Evolutionary conservation across 306 rosid species (phyloP), one percentile per base, ranked within the genome.

Genomic region (Sicyos baderoa): DNA sequence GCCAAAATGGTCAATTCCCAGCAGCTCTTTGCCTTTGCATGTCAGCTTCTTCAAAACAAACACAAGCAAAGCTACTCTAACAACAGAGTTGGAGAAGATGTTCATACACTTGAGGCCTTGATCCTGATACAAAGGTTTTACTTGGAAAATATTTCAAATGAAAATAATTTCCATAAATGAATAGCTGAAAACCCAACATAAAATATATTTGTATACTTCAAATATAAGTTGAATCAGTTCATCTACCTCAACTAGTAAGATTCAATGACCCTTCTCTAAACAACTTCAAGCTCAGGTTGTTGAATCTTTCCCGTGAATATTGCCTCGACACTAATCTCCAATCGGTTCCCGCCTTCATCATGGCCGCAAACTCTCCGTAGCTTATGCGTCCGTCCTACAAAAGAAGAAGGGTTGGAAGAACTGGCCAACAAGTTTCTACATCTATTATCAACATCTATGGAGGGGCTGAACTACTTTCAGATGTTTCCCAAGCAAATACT

Each of bases 321-420:
- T 84, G 88, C 45, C 88, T 81, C 2, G 88, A 82, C 58, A 91
- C 97, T 72, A 88, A 88, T 83, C 96, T 85, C 97, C 97, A 89
- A 79, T 91, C 97, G 25, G 95, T 91, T 45, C 97, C 95, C 4
- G 96, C 85, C 78, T 89, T 91, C 97, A 91, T 91, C 97, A 91
- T 91, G 37, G 79, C 84, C 27, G 82, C 91, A 83, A 91, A 91
- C 71, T 91, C 97, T 56, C 79, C 90, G 10, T 89, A 89, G 72
- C 97, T 88, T 66, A 91, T 91, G 75, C 79, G 83, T 74, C 97
- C 97, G 77, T 91, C 97, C 97, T 91, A 78, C 76, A 45, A 72
- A 55, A 57, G 22, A 0, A 72, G n/a, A 66, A 62, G 29, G 69
- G 17, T 68, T 45, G 29, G 49, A 55, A 56, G 54, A 56, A 56